Conservation (phyloP, 2,329 filamentous ascomycete genomes). For the Apiospora koreana region DNA sequence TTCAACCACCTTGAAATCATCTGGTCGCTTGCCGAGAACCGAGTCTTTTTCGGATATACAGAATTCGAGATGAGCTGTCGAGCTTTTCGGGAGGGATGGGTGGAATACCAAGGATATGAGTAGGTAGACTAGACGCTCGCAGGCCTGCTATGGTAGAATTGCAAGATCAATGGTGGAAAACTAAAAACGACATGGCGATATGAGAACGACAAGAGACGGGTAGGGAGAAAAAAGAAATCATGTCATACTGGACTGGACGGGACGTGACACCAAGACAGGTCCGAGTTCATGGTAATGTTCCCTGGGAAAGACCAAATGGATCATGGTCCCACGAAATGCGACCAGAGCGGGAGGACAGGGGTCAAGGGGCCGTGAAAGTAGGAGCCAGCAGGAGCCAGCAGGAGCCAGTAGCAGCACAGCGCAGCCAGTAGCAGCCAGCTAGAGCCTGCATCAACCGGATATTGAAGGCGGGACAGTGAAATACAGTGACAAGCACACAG, state of each 20-base stretch:
- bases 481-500: background rate
- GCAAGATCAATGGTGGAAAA: conserved; percentile 3
- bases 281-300: conserved; percentile 5
- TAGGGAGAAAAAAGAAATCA: conserved; percentile 7
- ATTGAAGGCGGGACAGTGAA: background rate
- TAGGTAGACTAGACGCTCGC: conserved; percentile 3
- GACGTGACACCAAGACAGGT: conserved; percentile 8
- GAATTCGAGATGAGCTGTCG: background rate
- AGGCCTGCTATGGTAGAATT: conserved; percentile 3
- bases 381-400: background rate
- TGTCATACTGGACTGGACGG: background rate
- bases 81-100: background rate
- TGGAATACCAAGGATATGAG: background rate
- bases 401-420: too few species aligned
- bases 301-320: conserved; percentile 9
- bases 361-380: conserved; percentile 5
- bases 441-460: background rate
- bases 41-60: background rate
- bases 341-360: conserved; percentile 8
- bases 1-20: background rate
- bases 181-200: conserved; percentile 6
- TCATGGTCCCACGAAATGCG: conserved; percentile 8
- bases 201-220: background rate
- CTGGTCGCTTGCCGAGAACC: background rate
- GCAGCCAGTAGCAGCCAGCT: background rate